Evolutionary conservation across 305 asterid species (phyloP).

Genomic region (Rubia peregrina): DNA sequence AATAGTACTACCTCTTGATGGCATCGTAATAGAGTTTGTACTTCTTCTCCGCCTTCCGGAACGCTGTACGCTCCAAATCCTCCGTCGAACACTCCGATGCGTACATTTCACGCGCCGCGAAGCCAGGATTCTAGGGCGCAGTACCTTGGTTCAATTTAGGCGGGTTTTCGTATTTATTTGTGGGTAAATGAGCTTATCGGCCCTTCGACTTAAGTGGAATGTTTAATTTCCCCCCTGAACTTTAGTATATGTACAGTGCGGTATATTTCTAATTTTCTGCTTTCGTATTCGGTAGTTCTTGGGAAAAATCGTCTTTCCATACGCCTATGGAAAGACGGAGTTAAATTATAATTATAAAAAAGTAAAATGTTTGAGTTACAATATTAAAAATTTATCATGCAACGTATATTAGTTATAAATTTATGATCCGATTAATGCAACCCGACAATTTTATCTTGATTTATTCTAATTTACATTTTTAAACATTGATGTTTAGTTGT

Average conservation of each 20-base stretch:
- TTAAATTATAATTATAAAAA: too few relatives aligned
- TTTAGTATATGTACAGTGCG: background rate
- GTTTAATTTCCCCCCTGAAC: background rate
- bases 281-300: too few relatives aligned
- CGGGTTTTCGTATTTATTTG: background rate
- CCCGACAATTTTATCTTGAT: too few relatives aligned
- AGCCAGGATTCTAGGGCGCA: background rate
- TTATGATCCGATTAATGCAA: too few relatives aligned
- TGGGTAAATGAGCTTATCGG: background rate
- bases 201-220: background rate
- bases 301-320: too few relatives aligned
- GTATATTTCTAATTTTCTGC: too few relatives aligned
- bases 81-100: constrained; percentile 39
- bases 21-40: constrained; percentile 76
- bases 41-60: constrained; percentile 84
- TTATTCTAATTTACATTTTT: too few relatives aligned
- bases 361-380: too few relatives aligned
- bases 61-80: constrained; percentile 78
- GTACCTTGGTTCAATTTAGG: background rate
- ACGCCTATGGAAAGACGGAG: too few relatives aligned
- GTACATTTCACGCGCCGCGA: constrained; percentile 41
- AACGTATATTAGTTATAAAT: too few relatives aligned
- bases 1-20: constrained; percentile 40
- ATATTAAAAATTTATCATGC: too few relatives aligned
- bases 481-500: too few relatives aligned